Evolutionary conservation across 2,329 filamentous ascomycete genomes (phyloP).

Genomic region (Fusarium sp.): DNA sequence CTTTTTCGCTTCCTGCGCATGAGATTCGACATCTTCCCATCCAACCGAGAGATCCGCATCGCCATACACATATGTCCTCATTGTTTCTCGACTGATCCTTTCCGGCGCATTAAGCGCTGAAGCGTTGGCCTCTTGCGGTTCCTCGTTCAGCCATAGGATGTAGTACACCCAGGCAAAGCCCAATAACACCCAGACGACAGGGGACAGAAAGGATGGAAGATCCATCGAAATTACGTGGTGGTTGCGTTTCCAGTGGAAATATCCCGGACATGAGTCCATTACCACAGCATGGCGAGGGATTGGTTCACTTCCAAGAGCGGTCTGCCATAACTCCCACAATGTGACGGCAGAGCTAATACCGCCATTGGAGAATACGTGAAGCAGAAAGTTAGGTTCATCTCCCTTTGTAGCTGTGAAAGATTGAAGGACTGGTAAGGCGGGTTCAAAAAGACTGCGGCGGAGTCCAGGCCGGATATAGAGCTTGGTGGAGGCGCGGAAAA

Average conservation of each 20-base stretch:
- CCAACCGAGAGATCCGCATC: slow-evolving; percentile 62
- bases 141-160: slow-evolving; percentile 49
- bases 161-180: slow-evolving; percentile 51
- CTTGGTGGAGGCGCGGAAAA: slow-evolving; percentile 58
- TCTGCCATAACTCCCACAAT: slow-evolving; percentile 47
- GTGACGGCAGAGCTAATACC: slow-evolving; percentile 59
- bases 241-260: slow-evolving; percentile 56
- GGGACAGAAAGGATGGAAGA: slow-evolving; percentile 53
- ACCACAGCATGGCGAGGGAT: slow-evolving; percentile 60
- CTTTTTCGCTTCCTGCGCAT: slow-evolving; percentile 58
- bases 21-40: slow-evolving; percentile 61
- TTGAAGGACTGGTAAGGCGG: slow-evolving; percentile 58
- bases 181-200: slow-evolving; percentile 54
- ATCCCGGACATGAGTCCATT: slow-evolving; percentile 64
- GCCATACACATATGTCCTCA: slow-evolving; percentile 67
- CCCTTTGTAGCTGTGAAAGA: slow-evolving; percentile 43
- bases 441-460: slow-evolving; percentile 53
- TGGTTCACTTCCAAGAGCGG: slow-evolving; percentile 33
- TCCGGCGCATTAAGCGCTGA: slow-evolving; percentile 55
- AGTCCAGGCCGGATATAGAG: slow-evolving; percentile 54
- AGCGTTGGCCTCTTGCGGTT: slow-evolving; percentile 53
- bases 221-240: slow-evolving; percentile 57
- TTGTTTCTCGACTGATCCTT: slow-evolving; percentile 55
- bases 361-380: slow-evolving; percentile 68
- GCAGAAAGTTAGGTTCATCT: slow-evolving; percentile 53